These are phyloP conservation scores for Aeminium ludgeri DNA, from an alignment of 495 filamentous ascomycete genomes.

Conservation along the genomic window DNA sequence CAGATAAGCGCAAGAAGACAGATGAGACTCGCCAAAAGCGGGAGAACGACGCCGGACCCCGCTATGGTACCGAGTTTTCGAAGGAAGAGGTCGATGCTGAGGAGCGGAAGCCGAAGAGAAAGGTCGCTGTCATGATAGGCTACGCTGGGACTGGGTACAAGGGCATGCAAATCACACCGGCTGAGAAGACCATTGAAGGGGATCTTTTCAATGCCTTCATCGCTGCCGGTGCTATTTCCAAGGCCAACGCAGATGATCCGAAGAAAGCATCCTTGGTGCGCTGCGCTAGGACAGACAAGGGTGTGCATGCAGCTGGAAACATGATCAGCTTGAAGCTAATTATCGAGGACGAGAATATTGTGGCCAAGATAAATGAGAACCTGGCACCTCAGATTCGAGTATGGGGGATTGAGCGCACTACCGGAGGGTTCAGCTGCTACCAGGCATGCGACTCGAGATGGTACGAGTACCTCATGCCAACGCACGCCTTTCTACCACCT, in stretches of 20 bases:
- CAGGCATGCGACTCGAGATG: constrained; percentile 81
- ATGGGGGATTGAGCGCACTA: constrained; percentile 78
- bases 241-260: constrained; percentile 87
- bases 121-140: constrained; percentile 85
- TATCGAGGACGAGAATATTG: constrained; percentile 71
- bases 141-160: constrained; percentile 96
- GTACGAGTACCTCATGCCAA: constrained; percentile 93
- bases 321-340: constrained; percentile 92
- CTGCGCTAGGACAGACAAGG: constrained; percentile 92
- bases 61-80: constrained; percentile 42
- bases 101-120: constrained; percentile 75
- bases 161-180: constrained; percentile 67
- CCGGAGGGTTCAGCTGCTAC: constrained; percentile 77
- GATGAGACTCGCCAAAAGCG: constrained; percentile 35
- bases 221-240: constrained; percentile 78
- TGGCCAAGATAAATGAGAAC: constrained; percentile 75
- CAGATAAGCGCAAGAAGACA: constrained; percentile 47
- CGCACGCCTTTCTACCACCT: constrained; percentile 76
- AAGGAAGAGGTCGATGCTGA: constrained; percentile 72
- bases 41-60: constrained; percentile 21
- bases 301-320: constrained; percentile 93
- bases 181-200: constrained; percentile 87
- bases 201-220: constrained; percentile 87
- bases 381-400: constrained; percentile 78
- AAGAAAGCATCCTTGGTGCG: constrained; percentile 90